Evolutionary conservation across 768 basidiomycete genomes (phyloP), one percentile per base, ranked within the genome.

Genomic region (Suillus hirtellus): DNA sequence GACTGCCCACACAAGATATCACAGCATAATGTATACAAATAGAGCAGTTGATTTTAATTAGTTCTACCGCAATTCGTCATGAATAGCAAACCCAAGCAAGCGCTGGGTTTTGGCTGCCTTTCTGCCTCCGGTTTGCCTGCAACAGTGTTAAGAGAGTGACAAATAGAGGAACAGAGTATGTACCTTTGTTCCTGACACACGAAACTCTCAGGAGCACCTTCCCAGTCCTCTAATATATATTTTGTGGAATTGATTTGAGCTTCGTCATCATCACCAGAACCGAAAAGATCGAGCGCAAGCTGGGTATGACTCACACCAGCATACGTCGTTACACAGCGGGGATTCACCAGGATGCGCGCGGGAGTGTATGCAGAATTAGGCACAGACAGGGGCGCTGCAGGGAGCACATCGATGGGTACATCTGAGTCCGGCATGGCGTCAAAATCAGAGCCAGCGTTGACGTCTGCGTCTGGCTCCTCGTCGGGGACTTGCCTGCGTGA

Each of bases 301-400:
- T 95, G 93, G 24, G 96, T 94, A 76, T 99, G 96, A 66, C 89
- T 93, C 4, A 99, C 96, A 4, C 96, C 97, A 0, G 96, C 96
- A 73, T 99, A 99, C 24, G 96, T 99, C 42, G 96, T 99, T 60
- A 96, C 92, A 74, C 96, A 99, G 17, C 96, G 86, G 5, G 96
- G 96, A 71, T 99, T 99, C 62, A 99, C 89, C 67, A 99, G 75
- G 69, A 99, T 97, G 60, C 95, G 82, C 4, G 95, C 96, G 5
- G 95, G 90, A 9, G 85, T 79, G 77, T 96, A 97, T 10, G 88
- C 89, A 19, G 89, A 89, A 74, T 97, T 99, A 10, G 96, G 95
- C 55, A 95, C 90, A 15, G 84, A 81, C 24, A 92, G 59, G 74
- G 76, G 37, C 75, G 75, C 34, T 72, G 78, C 47, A 19, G 74